Evolutionary conservation across 345 rosid genomes (phyloP).

Genomic region (Noccaea bulbosa): DNA sequence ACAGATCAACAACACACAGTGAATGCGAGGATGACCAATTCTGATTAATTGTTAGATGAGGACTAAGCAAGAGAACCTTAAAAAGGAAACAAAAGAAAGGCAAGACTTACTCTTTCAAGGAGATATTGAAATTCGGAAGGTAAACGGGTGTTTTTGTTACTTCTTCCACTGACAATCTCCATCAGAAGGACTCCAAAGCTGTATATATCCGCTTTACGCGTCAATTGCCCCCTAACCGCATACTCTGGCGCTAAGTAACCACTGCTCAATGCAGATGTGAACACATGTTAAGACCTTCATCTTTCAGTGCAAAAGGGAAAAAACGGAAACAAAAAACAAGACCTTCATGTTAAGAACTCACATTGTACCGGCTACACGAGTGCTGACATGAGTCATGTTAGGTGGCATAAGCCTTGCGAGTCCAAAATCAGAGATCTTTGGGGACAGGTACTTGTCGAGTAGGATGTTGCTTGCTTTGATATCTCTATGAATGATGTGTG

Average conservation of each 20-base stretch:
- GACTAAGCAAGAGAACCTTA: not conserved
- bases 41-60: too few species aligned
- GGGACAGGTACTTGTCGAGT: constrained; percentile 71
- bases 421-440: constrained; percentile 96
- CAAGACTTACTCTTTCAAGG: constrained; percentile 73
- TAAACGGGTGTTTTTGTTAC: constrained; percentile 73
- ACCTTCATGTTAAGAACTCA: constrained; percentile 46
- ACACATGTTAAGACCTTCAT: constrained; percentile 26
- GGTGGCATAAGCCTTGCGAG: constrained; percentile 91
- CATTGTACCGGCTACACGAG: constrained; percentile 99
- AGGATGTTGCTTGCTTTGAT: constrained; percentile 97
- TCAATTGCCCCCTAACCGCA: constrained; percentile 89
- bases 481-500: constrained; percentile 87
- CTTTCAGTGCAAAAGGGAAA: not conserved
- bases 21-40: too few species aligned
- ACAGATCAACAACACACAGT: too few species aligned
- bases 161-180: constrained; percentile 91
- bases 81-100: not conserved
- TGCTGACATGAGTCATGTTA: constrained; percentile 87
- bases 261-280: constrained; percentile 48
- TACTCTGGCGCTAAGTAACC: constrained; percentile 99
- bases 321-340: not conserved
- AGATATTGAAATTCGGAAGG: constrained; percentile 81
- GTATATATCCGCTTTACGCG: constrained; percentile 91
- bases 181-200: constrained; percentile 88